Base-by-base conservation (phyloP, 352 stramenopile species). In the Globisporangium mamillatum region DNA sequence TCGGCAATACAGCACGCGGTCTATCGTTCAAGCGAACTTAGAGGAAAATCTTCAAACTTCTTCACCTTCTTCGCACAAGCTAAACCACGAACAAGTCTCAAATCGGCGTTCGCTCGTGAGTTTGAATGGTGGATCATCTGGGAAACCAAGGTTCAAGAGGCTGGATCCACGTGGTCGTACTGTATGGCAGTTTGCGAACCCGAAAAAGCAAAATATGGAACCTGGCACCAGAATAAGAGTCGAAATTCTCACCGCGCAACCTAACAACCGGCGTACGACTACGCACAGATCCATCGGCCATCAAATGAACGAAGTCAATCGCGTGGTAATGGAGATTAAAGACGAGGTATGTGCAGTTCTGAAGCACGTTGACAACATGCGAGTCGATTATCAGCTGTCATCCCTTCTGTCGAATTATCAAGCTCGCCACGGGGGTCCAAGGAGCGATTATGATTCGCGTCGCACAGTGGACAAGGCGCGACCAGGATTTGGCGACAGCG, bases 271-370 rank as follows among this genome's bases (percentile, higher is more conserved):
- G 16, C 46, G 32, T 55, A 38, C 20, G 18, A 5, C 41, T 56
- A 44, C 9, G n/a, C 22, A n/a, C 14, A 22, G 9, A 48, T 60
- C 71, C 29, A 73, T 67, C 54, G 63, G 69, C 1, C 70, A 84
- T 60, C 71, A 82, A 29, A 77, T 78, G 72, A 82, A 75, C 60
- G 74, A 85, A 24, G 55, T 74, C 0, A 84, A 82, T 59, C 76
- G 74, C 5, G 70, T 87, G 18, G 73, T 92, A 0, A 88, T 92
- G 79, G 79, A 91, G 65, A 91, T 92, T 59, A 92, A 92, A 60
- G 75, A 92, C 57, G 76, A 90, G 48, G 79, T 89, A 27, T 92
- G 84, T 55, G 80, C 74, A 5, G 84, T 88, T 63, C 70, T 92
- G 56, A 72, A 86, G 29, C 64, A 81, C 20, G 67, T 92, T 46